phyloP scores from a whole-genome alignment of 2,329 filamentous ascomycete genomes.

The Trichophyton mentagrophytes region DNA sequence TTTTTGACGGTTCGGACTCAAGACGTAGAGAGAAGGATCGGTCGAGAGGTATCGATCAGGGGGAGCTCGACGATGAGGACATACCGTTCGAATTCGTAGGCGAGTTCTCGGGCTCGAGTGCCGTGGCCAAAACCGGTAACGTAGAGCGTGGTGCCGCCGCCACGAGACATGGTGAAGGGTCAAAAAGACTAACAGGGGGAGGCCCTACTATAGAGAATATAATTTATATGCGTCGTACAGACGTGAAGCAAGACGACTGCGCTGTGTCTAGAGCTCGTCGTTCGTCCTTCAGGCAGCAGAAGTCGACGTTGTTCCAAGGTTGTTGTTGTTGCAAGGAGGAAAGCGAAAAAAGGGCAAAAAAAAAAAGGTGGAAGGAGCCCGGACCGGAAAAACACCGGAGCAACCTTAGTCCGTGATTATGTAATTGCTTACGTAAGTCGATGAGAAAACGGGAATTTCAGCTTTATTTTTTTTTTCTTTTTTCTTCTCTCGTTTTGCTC shows the following conservation, averaged over 20 bases:
- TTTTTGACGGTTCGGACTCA: slow-evolving; percentile 12
- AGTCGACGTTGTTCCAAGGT: too few species aligned
- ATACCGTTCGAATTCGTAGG: slow-evolving; percentile 99
- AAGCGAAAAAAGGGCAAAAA: slow-evolving; percentile 2
- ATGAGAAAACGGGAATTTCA: not conserved
- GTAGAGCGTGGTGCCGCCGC: slow-evolving; percentile 79
- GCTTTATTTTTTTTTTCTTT: not conserved
- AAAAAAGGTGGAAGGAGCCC: not conserved
- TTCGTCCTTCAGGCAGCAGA: not conserved
- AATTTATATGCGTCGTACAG: not conserved
- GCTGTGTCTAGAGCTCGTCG: not conserved
- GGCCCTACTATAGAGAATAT: not conserved
- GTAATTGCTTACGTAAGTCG: not conserved
- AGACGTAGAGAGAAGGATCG: slow-evolving; percentile 13
- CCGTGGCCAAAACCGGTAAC: slow-evolving; percentile 98
- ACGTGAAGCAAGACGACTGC: not conserved
- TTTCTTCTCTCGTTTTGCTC: not conserved
- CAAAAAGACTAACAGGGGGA: not conserved
- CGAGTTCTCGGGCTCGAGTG: slow-evolving; percentile 95
- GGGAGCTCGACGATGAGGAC: slow-evolving; percentile 39
- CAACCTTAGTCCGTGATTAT: not conserved
- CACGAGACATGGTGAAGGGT: slow-evolving; percentile 61
- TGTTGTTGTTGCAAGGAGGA: not conserved
- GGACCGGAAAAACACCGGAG: not conserved
- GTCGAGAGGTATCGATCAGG: slow-evolving; percentile 19